A percentile compares a stretch with the other conserved stretches of the same genome.
Evolutionary conservation across 2,329 filamentous ascomycete species (phyloP).

Genomic region (Lizonia empirigonia): DNA sequence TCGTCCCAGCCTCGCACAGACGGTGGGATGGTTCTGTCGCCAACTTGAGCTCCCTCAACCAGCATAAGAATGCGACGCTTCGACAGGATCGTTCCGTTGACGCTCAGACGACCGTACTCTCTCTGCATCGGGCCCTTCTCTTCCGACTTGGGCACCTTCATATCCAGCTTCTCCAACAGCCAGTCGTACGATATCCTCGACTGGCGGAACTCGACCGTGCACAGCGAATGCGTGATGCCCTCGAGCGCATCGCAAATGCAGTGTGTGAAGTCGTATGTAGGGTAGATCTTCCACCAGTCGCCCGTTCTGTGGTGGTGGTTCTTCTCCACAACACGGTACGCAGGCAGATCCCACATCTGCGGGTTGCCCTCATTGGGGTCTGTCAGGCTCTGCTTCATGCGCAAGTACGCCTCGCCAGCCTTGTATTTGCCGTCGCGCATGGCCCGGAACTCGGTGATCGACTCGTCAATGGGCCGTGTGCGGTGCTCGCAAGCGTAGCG

Average conservation of each 20-base stretch:
- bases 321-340: slow-evolving; percentile 82
- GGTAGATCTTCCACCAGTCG: slow-evolving; percentile 87
- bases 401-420: slow-evolving; percentile 79
- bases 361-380: slow-evolving; percentile 75
- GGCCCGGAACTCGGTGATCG: slow-evolving; percentile 79
- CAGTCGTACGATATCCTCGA: slow-evolving; percentile 89
- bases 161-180: slow-evolving; percentile 78
- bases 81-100: slow-evolving; percentile 83
- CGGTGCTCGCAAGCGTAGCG: slow-evolving; percentile 83
- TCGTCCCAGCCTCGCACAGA: slow-evolving; percentile 89
- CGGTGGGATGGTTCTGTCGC: slow-evolving; percentile 49
- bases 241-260: slow-evolving; percentile 93
- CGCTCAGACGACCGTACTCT: slow-evolving; percentile 77
- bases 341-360: slow-evolving; percentile 95
- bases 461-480: slow-evolving; percentile 73
- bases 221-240: slow-evolving; percentile 87
- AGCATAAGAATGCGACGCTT: slow-evolving; percentile 84
- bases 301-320: slow-evolving; percentile 78
- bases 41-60: slow-evolving; percentile 65
- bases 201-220: slow-evolving; percentile 89
- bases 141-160: slow-evolving; percentile 70
- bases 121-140: slow-evolving; percentile 78
- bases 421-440: slow-evolving; percentile 94
- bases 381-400: slow-evolving; percentile 85
- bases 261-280: slow-evolving; percentile 91